phyloP scores from a whole-genome alignment of 768 basidiomycete genomes.

The Russula sp. region DNA sequence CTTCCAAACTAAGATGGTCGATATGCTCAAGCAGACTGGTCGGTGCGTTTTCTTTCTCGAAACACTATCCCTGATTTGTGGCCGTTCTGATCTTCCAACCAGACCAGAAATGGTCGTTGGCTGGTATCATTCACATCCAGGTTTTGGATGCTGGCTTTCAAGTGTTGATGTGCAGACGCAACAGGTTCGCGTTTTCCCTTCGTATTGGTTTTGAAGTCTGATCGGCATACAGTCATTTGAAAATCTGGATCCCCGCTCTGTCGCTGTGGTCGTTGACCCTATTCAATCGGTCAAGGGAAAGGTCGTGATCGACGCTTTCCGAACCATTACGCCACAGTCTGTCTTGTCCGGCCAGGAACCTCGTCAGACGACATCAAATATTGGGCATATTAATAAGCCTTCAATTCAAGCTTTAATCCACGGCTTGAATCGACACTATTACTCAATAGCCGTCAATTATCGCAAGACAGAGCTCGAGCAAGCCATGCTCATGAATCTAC shows the following conservation, averaged over 20 bases:
- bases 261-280: slow-evolving; percentile 96
- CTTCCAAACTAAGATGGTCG: slow-evolving; percentile 96
- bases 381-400: slow-evolving; percentile 99
- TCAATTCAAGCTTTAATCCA: slow-evolving; percentile 98
- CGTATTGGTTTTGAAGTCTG: neutral
- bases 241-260: slow-evolving; percentile 84
- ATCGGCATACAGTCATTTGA: slow-evolving; percentile 76
- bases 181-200: slow-evolving; percentile 50
- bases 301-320: slow-evolving; percentile 98
- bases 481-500: slow-evolving; percentile 97
- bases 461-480: slow-evolving; percentile 98
- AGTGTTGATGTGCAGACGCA: slow-evolving; percentile 99
- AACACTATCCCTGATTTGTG: neutral
- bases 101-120: slow-evolving; percentile 98
- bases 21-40: slow-evolving; percentile 99
- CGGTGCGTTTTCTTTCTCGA: slow-evolving; percentile 46
- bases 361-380: slow-evolving; percentile 95
- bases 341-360: slow-evolving; percentile 92
- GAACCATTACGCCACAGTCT: slow-evolving; percentile 87
- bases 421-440: slow-evolving; percentile 96
- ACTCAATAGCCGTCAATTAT: slow-evolving; percentile 96
- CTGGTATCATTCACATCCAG: slow-evolving; percentile 99
- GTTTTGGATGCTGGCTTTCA: slow-evolving; percentile 98
- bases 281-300: slow-evolving; percentile 99
- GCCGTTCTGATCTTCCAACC: slow-evolving; percentile 2